These are phyloP conservation scores for Fagus crenata DNA, from an alignment of 306 rosid genomes.

Conservation along the genomic window DNA sequence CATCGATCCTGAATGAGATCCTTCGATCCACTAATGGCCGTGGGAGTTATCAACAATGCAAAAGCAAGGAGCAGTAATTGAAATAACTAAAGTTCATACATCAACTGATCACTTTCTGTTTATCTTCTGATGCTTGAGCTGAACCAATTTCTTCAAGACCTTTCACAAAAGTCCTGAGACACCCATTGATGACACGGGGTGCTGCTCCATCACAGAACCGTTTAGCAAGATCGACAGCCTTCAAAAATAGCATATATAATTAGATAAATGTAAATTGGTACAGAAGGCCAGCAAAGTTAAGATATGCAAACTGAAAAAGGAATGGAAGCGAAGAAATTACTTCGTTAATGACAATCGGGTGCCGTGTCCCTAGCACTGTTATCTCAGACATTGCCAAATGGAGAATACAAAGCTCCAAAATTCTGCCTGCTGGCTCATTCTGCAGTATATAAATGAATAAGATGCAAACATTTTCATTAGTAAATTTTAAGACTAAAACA, in stretches of 20 bases:
- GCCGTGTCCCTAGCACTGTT: conserved; percentile 60
- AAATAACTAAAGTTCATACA: neutral
- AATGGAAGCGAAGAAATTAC: conserved; percentile 33
- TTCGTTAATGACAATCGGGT: conserved; percentile 89
- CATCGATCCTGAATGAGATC: neutral
- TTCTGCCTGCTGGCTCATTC: conserved; percentile 74
- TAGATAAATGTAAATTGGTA: neutral
- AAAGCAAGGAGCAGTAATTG: neutral
- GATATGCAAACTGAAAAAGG: neutral
- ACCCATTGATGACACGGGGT: conserved; percentile 88
- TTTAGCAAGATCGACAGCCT: conserved; percentile 95
- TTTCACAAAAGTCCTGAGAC: conserved; percentile 70
- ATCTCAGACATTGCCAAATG: conserved; percentile 95
- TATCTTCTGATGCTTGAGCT: conserved; percentile 19
- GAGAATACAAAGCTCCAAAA: conserved; percentile 92
- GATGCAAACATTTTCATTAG: neutral
- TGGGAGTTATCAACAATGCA: neutral
- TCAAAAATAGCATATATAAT: conserved; percentile 30
- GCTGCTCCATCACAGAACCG: conserved; percentile 96
- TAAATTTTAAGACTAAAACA: neutral
- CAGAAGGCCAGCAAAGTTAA: neutral
- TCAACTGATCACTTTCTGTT: conserved; percentile 26
- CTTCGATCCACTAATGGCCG: neutral
- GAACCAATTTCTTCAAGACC: conserved; percentile 38
- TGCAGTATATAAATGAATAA: conserved; percentile 23